Evolutionary conservation across 202 grass and related monocot genomes (phyloP), one percentile per base, ranked within the genome.

Genomic region (Panicum hallii): DNA sequence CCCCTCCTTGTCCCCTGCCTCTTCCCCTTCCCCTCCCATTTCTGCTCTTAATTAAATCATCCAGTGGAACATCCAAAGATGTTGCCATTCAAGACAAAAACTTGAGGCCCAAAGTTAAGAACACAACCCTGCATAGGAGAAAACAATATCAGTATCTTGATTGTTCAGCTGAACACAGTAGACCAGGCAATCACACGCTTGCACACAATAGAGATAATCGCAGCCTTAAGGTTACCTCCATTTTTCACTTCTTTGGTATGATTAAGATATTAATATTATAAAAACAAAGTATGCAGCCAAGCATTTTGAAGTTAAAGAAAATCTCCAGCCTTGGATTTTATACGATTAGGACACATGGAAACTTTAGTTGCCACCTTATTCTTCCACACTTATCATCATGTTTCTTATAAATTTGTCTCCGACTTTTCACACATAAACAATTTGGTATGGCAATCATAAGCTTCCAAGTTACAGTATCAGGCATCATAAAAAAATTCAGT

Each of bases 11-110:
- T 73, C 57, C 83, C 86, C 89, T 79, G 56, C 88, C 91, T 88
- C 93, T 91, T 81, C 90, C 91, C 44, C 90, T 88, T 86, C 84
- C 90, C 74, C 88, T 87, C 64, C 76, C 83, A 69, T 20, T 81
- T 90, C 87, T 90, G 67, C 74, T 92, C 85, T 83, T 94, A 88
- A 87, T 94, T 79, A 95, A 88, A 94, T 95, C 90, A 85, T 93
- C 91, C 28, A 95, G 83, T 44, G 93, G 86, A 87, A 99, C 93
- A 64, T 92, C 79, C 79, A 94, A 88, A 83, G 90, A 81, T 36
- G 93, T 81, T 36, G 82, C 87, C 78, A 91, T 94, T 53, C 6
- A 74, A 94, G 50, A 58, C 12, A 66, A 82, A 82, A 78, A 58
- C 11, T 72, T 75, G 63, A 69, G 13, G 42, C 48, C 17, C 40